Base-by-base conservation (phyloP, 2,329 filamentous ascomycete species). In the Pseudohalonectria lignicola region DNA sequence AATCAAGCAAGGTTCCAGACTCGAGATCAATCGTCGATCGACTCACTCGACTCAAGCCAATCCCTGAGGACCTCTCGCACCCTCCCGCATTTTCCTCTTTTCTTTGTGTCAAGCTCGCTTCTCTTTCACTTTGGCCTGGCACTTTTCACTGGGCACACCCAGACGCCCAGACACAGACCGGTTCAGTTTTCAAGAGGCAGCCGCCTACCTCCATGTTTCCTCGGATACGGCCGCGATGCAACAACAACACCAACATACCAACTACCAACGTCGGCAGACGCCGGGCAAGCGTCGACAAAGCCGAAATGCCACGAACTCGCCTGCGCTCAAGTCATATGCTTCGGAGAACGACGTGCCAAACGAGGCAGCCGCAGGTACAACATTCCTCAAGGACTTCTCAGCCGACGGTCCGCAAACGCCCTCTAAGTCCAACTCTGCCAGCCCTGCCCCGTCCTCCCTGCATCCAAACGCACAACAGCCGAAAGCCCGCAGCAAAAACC, bases 301-400 rank as follows among this genome's bases (percentile, higher is more conserved):
- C 42, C 54, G 57, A 45, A 53, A 64, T 46, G 52, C 49, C 45
- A 47, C 56, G 31, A 57, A 54, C 37, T 49, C 53, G 15, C 50
- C 64, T 13, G 57, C 57, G 10, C 66, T 66, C 42, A 76, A 71
- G 53, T 66, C 63, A n/a, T 76, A 76, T 48, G 72, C 69, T 18
- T 77, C 74, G 4, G 74, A 77, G 52, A 75, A 69, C 47, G 74
- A 77, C 15, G 35, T 20, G n/a, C n/a, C n/a, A 23, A 18, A 16
- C 35, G 35, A 37, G 47, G 55, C 59, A 46, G 56, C 52, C 32
- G 55, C 44, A 45, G 59, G 54, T 45, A 58, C 49, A 42, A 49
- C 47, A 37, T 53, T 50, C 46, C 57, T 47, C 51, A 62, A 44
- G 49, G 63, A 53, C 33, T 50, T 56, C 20, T 34, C 25, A 7